Evolutionary conservation across 768 basidiomycete genomes (phyloP), one percentile per base, ranked within the genome.

Genomic region (Megacollybia marginata): DNA sequence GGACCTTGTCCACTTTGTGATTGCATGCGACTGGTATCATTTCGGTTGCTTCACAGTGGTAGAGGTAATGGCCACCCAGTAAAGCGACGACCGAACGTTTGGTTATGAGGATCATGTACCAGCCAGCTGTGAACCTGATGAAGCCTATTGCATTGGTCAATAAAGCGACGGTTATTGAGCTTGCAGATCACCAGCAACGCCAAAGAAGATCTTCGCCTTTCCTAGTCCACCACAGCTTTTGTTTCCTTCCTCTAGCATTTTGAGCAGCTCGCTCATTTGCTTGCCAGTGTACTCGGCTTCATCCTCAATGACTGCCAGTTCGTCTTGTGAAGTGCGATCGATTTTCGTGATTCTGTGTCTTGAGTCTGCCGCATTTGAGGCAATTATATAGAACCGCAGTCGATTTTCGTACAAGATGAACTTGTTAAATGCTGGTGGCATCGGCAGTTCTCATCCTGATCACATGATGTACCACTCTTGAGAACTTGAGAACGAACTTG

Each of bases 221-320:
- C 85, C 90, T 53, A 99, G 67, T 8, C 94, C 92, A 5, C 94
- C 95, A 3, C 84, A 85, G 1, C 75, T 76, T 65, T 83, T 87
- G 66, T 96, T 99, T 19, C 94, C 95, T 57, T 96, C 92, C 52
- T 94, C 92, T 9, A 98, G 74, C 91, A 95, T 96, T 68, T 88
- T 89, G 55, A 97, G 72, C 73, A 98, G 81, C 33, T 83, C 82
- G 46, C 80, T 88, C 82, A 96, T 89, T 67, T 98, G 87, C 62
- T 83, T 85, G 20, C 86, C 84, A 46, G 79, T 88, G 65, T 99
- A 99, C 19, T 90, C 80, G 0, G 83, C 83, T 36, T 89, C 82
- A 62, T 97, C 96, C 57, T 97, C 92, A 20, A 92, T 74, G 3
- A 96, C 80, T 20, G 69, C 68, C 10, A 96, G 73, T 53, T 87